Evolutionary conservation across 768 basidiomycete genomes (phyloP).

Genomic region (Mycena belliarum): DNA sequence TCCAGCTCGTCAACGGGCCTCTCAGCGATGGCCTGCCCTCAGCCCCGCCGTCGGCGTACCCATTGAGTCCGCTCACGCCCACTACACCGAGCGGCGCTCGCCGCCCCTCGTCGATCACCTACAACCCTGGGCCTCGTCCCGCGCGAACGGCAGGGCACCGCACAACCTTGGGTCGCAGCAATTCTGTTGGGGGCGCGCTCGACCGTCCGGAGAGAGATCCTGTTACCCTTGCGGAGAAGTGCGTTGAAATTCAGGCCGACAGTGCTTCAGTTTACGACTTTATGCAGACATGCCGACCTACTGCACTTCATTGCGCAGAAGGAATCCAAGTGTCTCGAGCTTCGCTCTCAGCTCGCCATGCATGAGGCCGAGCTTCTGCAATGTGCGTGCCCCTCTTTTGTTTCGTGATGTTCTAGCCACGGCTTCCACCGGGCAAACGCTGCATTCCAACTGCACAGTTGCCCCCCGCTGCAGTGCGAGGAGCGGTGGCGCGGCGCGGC

Average conservation of each 20-base stretch:
- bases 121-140: conserved; percentile 33
- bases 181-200: conserved; percentile 23
- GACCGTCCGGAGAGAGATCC: conserved; percentile 8
- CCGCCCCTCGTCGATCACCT: conserved; percentile 58
- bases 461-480: too few species aligned
- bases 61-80: conserved; percentile 16
- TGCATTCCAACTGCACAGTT: too few species aligned
- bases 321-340: conserved; percentile 79
- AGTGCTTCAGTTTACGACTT: too few species aligned
- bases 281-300: conserved; percentile 70
- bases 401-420: too few species aligned
- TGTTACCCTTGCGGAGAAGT: conserved; percentile 74
- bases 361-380: conserved; percentile 76
- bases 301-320: conserved; percentile 87
- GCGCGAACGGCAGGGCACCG: conserved; percentile 17
- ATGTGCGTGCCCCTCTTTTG: conserved; percentile 43
- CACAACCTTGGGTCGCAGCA: conserved; percentile 23
- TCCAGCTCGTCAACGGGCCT: conserved; percentile 47
- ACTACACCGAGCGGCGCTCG: conserved; percentile 27
- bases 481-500: too few species aligned
- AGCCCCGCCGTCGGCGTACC: conserved; percentile 20
- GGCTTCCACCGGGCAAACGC: too few species aligned
- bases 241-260: conserved; percentile 31
- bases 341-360: conserved; percentile 68
- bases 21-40: conserved; percentile 22